Percentiles rank a stretch among this genome's conserved stretches.
Evolutionary conservation across 2,329 filamentous ascomycete genomes (phyloP).

Genomic region (Neofusicoccum umdonicola): DNA sequence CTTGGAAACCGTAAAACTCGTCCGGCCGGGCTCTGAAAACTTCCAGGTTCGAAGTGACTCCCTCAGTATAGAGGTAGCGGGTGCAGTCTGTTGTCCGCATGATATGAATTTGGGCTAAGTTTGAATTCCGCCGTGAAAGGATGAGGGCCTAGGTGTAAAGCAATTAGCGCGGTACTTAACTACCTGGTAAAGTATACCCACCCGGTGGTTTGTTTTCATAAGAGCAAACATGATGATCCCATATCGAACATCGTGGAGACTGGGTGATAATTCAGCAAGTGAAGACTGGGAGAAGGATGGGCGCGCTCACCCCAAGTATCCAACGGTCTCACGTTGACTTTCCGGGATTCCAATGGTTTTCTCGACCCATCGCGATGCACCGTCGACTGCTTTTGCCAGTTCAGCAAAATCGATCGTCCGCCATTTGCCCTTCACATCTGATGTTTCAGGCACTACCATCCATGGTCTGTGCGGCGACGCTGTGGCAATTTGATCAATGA

Average conservation of each 20-base stretch:
- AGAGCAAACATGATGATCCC: not conserved
- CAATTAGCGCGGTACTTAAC: too few relatives aligned
- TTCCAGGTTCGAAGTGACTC: not conserved
- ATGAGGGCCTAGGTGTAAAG: not conserved
- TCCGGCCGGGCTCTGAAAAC: not conserved
- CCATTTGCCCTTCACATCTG: slow-evolving; percentile 6
- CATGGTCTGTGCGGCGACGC: not conserved
- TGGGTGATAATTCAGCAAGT: not conserved
- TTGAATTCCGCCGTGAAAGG: slow-evolving; percentile 11
- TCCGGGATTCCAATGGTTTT: slow-evolving; percentile 4
- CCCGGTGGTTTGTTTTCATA: slow-evolving; percentile 12
- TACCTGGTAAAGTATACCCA: not conserved
- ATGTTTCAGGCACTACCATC: not conserved
- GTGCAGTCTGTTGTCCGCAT: slow-evolving; percentile 2
- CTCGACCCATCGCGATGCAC: slow-evolving; percentile 9
- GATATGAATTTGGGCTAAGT: slow-evolving; percentile 11
- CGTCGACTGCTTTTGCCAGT: slow-evolving; percentile 8
- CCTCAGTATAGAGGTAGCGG: slow-evolving; percentile 13
- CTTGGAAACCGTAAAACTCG: not conserved
- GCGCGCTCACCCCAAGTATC: slow-evolving; percentile 10
- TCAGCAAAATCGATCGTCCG: slow-evolving; percentile 12
- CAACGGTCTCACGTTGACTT: slow-evolving; percentile 9
- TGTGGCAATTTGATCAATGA: too few relatives aligned
- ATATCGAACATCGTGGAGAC: slow-evolving; percentile 13
- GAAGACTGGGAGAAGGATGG: not conserved